phyloP scores from a whole-genome alignment of 768 basidiomycete genomes.

The Pulveroboletus sp. region DNA sequence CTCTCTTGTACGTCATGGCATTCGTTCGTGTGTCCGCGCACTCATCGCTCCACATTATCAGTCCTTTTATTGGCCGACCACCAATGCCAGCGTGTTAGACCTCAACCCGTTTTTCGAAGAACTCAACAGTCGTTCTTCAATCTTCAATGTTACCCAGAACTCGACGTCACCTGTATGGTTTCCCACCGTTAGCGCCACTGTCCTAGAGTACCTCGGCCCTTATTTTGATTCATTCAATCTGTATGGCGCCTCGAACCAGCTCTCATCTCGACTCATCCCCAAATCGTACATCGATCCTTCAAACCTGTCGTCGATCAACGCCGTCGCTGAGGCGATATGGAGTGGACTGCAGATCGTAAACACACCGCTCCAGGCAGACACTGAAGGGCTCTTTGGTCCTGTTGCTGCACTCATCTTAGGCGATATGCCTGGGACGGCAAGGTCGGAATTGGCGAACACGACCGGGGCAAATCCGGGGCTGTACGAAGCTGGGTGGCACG shows the following conservation, averaged over 20 bases:
- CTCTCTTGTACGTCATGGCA: constrained; percentile 8
- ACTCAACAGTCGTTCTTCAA: constrained; percentile 6
- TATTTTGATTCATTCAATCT: constrained; percentile 5
- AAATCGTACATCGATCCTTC: constrained; percentile 14
- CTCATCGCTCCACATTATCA: neutral
- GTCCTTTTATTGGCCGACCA: constrained; percentile 16
- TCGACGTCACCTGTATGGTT: constrained; percentile 11
- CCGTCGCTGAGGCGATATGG: constrained; percentile 18
- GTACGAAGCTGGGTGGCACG: constrained; percentile 14
- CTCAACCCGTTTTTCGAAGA: constrained; percentile 20
- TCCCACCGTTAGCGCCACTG: constrained; percentile 11
- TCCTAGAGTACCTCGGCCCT: constrained; percentile 7
- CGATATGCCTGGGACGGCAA: constrained; percentile 6
- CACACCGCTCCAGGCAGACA: neutral
- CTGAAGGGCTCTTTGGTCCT: neutral
- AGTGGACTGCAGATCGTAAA: constrained; percentile 14
- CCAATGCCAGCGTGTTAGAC: neutral
- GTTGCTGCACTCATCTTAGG: neutral
- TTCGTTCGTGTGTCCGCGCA: neutral
- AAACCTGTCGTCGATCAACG: constrained; percentile 3
- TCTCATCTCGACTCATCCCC: constrained; percentile 20
- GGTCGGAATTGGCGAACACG: neutral
- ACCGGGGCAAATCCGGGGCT: constrained; percentile 19
- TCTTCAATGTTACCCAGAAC: constrained; percentile 17
- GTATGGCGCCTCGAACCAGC: constrained; percentile 18